Evolutionary conservation across 768 basidiomycete species (phyloP), one percentile per base, ranked within the genome.

Genomic region (Rhodotorula paludigena): DNA sequence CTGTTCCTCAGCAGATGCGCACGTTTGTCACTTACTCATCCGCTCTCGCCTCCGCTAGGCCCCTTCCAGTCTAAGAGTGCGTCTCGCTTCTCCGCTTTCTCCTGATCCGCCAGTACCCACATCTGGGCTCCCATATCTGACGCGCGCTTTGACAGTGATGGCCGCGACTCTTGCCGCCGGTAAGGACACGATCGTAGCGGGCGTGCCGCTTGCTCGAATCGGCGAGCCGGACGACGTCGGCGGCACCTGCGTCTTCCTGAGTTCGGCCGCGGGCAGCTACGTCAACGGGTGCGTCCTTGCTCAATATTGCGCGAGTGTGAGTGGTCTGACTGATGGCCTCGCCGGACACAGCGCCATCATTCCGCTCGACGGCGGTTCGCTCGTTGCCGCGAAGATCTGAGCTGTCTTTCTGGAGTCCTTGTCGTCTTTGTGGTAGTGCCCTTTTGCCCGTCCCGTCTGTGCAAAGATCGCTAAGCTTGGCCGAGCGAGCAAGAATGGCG

Each of bases 141-240:
- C n/a, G n/a, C n/a, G n/a, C n/a, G n/a, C n/a, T n/a, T n/a, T n/a
- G n/a, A n/a, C 74, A 83, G 85, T 86, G 83, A 85, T 84, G 76
- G 81, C 81, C 11, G 80, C 82, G 36, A 83, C 83, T 16, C 77
- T 87, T 42, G 80, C 81, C 30, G 76, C 78, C 7, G 73, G 76
- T 23, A 82, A 84, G 42, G 81, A 84, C 18, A 65, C 74, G 16
- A 78, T 87, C 62, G 74, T 81, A 12, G 77, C 77, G 0, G 73
- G 75, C 32, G 78, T 85, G 28, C 85, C 86, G 5, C 77, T 83
- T 58, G 79, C 78, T 23, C 80, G 85, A 16, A 82, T 87, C 54
- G 87, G 87, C 9, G 81, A 80, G 28, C 82, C 84, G 3, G 85
- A 87, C 74, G 87, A 88, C 73, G 82, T 88, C 32, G 85, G 82